These are phyloP conservation scores for Novymonas esmeraldas DNA, from an alignment of 208 protist species.

Conservation along the genomic window DNA sequence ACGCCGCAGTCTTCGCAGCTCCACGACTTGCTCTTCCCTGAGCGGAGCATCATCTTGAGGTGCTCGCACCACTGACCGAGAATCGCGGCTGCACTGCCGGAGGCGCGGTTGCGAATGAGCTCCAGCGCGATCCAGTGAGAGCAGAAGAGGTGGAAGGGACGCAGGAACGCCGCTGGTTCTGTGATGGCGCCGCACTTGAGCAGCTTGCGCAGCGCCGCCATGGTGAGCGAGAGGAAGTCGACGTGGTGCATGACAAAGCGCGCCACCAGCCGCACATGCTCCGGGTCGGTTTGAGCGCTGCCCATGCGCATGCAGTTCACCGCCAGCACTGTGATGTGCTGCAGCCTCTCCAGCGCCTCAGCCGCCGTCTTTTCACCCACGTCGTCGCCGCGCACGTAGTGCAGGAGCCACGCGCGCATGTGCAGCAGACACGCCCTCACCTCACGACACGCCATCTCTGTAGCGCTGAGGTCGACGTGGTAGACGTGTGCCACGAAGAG, in stretches of 20 bases:
- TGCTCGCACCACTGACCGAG: conserved; percentile 84
- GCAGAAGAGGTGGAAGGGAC: conserved; percentile 85
- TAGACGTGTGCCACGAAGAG: conserved; percentile 42
- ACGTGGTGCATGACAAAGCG: conserved; percentile 82
- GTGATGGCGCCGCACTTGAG: conserved; percentile 31
- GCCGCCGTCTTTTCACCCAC: conserved; percentile 1
- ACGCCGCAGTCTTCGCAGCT: conserved; percentile 62
- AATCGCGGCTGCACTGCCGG: conserved; percentile 38
- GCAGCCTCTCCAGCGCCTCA: conserved; percentile 42
- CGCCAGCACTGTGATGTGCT: conserved; percentile 60
- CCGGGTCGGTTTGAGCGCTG: conserved; percentile 37
- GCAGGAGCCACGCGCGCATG: conserved; percentile 42
- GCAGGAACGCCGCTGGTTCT: conserved; percentile 36
- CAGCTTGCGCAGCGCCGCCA: conserved; percentile 54
- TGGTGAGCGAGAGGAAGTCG: conserved; percentile 80
- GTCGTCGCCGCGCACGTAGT: conserved; percentile 41
- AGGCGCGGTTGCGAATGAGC: conserved; percentile 58
- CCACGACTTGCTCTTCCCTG: conserved; percentile 55
- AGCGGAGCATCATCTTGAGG: conserved; percentile 68
- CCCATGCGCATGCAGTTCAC: conserved; percentile 88
- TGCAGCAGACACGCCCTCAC: conserved; percentile 49
- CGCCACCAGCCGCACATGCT: conserved; percentile 65
- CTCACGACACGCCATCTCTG: conserved; percentile 40
- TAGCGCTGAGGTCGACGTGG: conserved; percentile 16
- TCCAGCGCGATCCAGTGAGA: conserved; percentile 71